Percentiles rank a stretch among this genome's conserved stretches.
Evolutionary conservation across 2,329 filamentous ascomycete species (phyloP).

Genomic region (Anthostomella pinea): DNA sequence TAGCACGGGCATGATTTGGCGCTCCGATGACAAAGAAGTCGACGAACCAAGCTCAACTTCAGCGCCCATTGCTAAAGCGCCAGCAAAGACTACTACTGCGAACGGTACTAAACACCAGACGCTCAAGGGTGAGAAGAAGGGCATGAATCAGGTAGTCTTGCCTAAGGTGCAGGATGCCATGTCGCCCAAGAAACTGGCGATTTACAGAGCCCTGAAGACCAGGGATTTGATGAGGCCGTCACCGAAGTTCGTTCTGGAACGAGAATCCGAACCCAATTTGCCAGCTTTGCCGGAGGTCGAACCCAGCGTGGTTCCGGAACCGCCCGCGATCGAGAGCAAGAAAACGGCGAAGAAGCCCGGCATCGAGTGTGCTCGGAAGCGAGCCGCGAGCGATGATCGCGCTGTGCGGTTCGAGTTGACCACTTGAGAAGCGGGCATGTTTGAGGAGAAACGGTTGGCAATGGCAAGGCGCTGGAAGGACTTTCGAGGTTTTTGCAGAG

Average conservation of each 20-base stretch:
- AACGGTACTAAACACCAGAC: conserved; percentile 1
- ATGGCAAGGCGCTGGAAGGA: neutral
- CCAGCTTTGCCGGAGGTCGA: neutral
- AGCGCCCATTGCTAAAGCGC: neutral
- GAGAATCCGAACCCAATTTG: conserved; percentile 1
- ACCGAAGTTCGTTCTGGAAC: conserved; percentile 17
- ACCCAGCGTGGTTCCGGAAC: neutral
- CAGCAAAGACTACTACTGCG: neutral
- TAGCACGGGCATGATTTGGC: conserved; percentile 37
- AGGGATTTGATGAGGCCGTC: conserved; percentile 17
- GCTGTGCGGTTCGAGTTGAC: conserved; percentile 8
- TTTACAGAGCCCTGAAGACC: conserved; percentile 13
- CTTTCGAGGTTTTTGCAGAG: neutral
- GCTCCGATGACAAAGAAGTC: conserved; percentile 2
- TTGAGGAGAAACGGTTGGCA: too few relatives aligned
- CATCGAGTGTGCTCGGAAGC: neutral
- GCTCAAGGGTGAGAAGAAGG: conserved; percentile 3
- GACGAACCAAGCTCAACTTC: conserved; percentile 2
- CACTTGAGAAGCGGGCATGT: too few relatives aligned
- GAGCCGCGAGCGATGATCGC: neutral
- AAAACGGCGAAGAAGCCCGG: neutral
- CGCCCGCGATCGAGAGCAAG: neutral
- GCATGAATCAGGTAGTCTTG: conserved; percentile 3
- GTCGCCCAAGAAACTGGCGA: conserved; percentile 10
- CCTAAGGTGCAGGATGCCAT: conserved; percentile 13